Conservation (phyloP, 805 yeast species). For the Candida loeiensis region DNA sequence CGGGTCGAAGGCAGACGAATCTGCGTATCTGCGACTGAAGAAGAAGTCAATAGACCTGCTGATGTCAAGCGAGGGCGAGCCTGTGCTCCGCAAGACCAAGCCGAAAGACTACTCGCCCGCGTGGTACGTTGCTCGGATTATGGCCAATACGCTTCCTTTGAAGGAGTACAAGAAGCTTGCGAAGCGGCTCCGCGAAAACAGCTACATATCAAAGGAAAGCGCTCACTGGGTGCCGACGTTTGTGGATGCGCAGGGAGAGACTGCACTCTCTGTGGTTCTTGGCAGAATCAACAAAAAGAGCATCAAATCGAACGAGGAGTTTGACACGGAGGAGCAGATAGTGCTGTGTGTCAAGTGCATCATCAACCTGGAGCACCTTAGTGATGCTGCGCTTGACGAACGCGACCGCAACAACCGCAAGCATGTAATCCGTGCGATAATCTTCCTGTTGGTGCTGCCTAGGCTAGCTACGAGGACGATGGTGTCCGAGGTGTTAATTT, state of each 20-base stretch:
- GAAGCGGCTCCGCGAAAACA: slow-evolving; percentile 26
- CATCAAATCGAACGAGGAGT: slow-evolving; percentile 43
- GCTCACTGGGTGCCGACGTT: slow-evolving; percentile 30
- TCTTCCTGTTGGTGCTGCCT: slow-evolving; percentile 39
- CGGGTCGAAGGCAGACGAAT: slow-evolving; percentile 7
- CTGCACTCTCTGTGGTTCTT: slow-evolving; percentile 38
- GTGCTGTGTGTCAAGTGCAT: slow-evolving; percentile 37
- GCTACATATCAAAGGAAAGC: slow-evolving; percentile 18
- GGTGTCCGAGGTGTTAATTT: slow-evolving; percentile 42
- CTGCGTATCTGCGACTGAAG: slow-evolving; percentile 9
- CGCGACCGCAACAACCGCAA: slow-evolving; percentile 21
- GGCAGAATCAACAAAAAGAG: slow-evolving; percentile 38
- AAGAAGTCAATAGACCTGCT: slow-evolving; percentile 12
- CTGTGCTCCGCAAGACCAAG: slow-evolving; percentile 19
- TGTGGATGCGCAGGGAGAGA: slow-evolving; percentile 41
- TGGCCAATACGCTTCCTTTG: slow-evolving; percentile 29
- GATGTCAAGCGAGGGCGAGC: slow-evolving; percentile 12
- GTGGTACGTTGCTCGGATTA: slow-evolving; percentile 38
- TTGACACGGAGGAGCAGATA: slow-evolving; percentile 37
- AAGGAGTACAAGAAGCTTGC: slow-evolving; percentile 35
- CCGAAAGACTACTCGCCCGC: slow-evolving; percentile 38
- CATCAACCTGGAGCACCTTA: slow-evolving; percentile 22
- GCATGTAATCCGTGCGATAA: slow-evolving; percentile 35
- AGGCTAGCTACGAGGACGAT: slow-evolving; percentile 36
- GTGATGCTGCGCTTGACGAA: slow-evolving; percentile 10